Evolutionary conservation across 1,139 yeast genomes (phyloP).

Genomic region (Arxiozyma heterogenica): DNA sequence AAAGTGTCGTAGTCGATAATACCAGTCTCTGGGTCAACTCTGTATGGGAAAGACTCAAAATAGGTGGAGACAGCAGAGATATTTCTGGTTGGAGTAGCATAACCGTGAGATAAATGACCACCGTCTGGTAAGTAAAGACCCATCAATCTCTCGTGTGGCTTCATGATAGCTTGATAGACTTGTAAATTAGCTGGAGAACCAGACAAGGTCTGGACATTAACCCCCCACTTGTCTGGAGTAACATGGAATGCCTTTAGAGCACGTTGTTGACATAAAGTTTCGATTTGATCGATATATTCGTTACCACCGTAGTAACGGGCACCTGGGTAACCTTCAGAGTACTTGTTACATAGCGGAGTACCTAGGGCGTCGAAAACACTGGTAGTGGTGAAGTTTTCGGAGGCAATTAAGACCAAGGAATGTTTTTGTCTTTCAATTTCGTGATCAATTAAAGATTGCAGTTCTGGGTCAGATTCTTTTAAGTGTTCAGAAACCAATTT

Average conservation of each 20-base stretch:
- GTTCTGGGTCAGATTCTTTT: slow-evolving; percentile 74
- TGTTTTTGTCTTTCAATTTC: slow-evolving; percentile 92
- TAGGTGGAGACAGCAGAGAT: slow-evolving; percentile 93
- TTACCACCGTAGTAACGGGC: slow-evolving; percentile 87
- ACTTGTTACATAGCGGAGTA: slow-evolving; percentile 90
- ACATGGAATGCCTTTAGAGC: slow-evolving; percentile 82
- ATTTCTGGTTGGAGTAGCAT: slow-evolving; percentile 91
- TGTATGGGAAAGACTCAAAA: slow-evolving; percentile 97
- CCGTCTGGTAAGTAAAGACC: slow-evolving; percentile 97
- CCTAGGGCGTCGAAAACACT: slow-evolving; percentile 96
- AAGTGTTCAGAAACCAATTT: slow-evolving; percentile 60
- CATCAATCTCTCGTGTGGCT: slow-evolving; percentile 93
- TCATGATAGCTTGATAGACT: slow-evolving; percentile 89
- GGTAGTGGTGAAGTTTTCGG: slow-evolving; percentile 94
- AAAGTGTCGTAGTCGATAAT: slow-evolving; percentile 90
- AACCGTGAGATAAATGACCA: slow-evolving; percentile 96
- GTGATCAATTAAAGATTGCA: slow-evolving; percentile 69
- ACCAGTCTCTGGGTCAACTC: slow-evolving; percentile 85
- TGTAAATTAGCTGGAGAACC: slow-evolving; percentile 98
- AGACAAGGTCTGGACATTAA: slow-evolving; percentile 88
- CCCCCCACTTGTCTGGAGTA: slow-evolving; percentile 88
- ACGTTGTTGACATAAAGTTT: slow-evolving; percentile 81
- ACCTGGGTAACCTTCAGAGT: slow-evolving; percentile 83
- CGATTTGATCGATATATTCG: slow-evolving; percentile 91
- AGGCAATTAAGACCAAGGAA: slow-evolving; percentile 88